Percentiles rank a stretch among this genome's conserved stretches.
phyloP scores from a whole-genome alignment of 345 rosid species.

The Sapria himalayana region DNA sequence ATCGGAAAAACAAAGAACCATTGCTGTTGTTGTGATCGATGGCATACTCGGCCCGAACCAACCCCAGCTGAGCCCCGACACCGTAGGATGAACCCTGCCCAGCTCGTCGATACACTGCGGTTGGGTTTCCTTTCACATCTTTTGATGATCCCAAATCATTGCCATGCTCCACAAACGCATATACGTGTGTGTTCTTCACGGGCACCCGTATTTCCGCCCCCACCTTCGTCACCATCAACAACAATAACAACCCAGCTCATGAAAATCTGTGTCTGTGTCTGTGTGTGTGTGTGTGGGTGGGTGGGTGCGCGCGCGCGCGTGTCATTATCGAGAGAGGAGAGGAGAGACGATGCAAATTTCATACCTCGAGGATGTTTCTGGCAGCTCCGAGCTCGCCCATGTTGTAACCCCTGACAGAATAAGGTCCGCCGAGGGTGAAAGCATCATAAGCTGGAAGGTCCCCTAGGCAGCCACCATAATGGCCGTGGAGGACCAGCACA shows the following conservation, averaged over 20 bases:
- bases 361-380: conserved; percentile 75
- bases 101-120: conserved; percentile 77
- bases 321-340: no score
- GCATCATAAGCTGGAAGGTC: conserved; percentile 98
- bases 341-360: no score
- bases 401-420: conserved; percentile 94
- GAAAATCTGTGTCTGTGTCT: no score
- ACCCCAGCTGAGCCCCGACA: conserved; percentile 65
- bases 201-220: conserved; percentile 91
- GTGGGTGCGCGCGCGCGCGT: no score
- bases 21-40: conserved; percentile 84
- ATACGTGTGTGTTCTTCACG: conserved; percentile 60
- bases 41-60: conserved; percentile 85
- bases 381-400: conserved; percentile 98
- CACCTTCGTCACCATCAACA: conserved; percentile 22
- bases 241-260: not conserved
- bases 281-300: no score
- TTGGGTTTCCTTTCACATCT: conserved; percentile 95
- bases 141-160: conserved; percentile 85
- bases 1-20: conserved; percentile 78
- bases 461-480: conserved; percentile 97
- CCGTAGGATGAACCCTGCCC: conserved; percentile 92
- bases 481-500: conserved; percentile 82
- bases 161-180: conserved; percentile 90
- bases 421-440: conserved; percentile 94